Evolutionary conservation across 805 yeast genomes (phyloP).

Genomic region (Candida ulmi): DNA sequence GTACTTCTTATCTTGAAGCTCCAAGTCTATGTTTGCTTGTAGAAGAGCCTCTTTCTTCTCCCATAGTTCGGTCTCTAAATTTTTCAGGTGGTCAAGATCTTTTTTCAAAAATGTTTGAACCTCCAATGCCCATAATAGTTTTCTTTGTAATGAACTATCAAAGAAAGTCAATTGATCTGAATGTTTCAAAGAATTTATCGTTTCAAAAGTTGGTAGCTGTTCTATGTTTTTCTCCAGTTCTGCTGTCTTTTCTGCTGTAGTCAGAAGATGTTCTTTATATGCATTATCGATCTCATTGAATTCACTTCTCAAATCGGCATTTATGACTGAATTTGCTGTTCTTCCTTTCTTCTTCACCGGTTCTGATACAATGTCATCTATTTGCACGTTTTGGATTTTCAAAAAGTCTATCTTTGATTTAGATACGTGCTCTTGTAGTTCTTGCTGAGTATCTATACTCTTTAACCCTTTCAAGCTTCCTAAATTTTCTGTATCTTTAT

Average conservation of each 20-base stretch:
- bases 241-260: conserved; percentile 9
- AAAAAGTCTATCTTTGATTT: conserved; percentile 17
- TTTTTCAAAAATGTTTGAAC: conserved; percentile 32
- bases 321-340: conserved; percentile 21
- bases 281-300: conserved; percentile 13
- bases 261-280: not conserved
- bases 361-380: conserved; percentile 21
- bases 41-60: conserved; percentile 35
- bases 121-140: conserved; percentile 32
- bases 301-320: conserved; percentile 15
- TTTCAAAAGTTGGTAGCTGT: conserved; percentile 15
- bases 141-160: conserved; percentile 26
- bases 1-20: conserved; percentile 9
- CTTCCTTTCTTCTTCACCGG: conserved; percentile 22
- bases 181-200: conserved; percentile 8
- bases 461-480: conserved; percentile 4
- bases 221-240: conserved; percentile 2
- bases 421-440: conserved; percentile 1
- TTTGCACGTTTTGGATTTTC: conserved; percentile 18
- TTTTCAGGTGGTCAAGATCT: conserved; percentile 25
- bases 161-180: conserved; percentile 12
- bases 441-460: not conserved
- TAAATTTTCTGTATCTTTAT: not conserved
- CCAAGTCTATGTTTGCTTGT: conserved; percentile 35
- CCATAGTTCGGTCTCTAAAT: conserved; percentile 33